Base-by-base conservation (phyloP, 2,329 filamentous ascomycete species). In the Diaporthe sp. region DNA sequence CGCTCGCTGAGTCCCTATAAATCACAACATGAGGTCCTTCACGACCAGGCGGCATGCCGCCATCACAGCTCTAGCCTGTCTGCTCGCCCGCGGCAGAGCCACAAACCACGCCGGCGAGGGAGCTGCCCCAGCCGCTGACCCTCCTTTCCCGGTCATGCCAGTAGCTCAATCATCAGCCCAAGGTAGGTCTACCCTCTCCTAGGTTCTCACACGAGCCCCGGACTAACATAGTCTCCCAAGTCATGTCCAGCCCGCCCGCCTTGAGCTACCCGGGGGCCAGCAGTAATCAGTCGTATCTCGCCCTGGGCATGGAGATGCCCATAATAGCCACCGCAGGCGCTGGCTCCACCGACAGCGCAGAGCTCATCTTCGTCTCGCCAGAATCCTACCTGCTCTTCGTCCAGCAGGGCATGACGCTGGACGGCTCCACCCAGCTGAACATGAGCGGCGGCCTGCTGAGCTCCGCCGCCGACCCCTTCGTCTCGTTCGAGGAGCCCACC, bases 401-500 rank as follows among this genome's bases (percentile, higher is more conserved):
- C 28, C 75, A 76, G 63, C 71, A 76, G 61, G 73, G 60, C n/a
- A 76, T 76, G 75, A 67, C n/a, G 7, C 37, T 76, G 55, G 67
- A 58, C 31, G 44, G 53, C 53, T 75, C 65, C 61, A 63, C 65
- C 47, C 61, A 75, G 53, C 44, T 76, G 15, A 75, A 76, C 25
- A 76, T 76, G 73, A 75, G 73, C 63, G 60, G 74, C 53, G 74
- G 74, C 39, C 55, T 76, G 47, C 71, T 78, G n/a, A 76, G 74
- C 67, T 77, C 75, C 49, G 67, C 77, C 20, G 60, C 72, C 55
- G 76, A 75, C 31, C 61, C 78, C 28, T 78, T 77, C n/a, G 75
- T 75, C 28, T 85, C 85, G 74, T 76, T 76, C 31, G 25, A 71
- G 28, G 68, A 72, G 61, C 70, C 75, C 3, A 75, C 73, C 28